These are phyloP conservation scores for Apophysomyces variabilis DNA, from an alignment of 371 early-diverging fungal species.

Conservation along the genomic window DNA sequence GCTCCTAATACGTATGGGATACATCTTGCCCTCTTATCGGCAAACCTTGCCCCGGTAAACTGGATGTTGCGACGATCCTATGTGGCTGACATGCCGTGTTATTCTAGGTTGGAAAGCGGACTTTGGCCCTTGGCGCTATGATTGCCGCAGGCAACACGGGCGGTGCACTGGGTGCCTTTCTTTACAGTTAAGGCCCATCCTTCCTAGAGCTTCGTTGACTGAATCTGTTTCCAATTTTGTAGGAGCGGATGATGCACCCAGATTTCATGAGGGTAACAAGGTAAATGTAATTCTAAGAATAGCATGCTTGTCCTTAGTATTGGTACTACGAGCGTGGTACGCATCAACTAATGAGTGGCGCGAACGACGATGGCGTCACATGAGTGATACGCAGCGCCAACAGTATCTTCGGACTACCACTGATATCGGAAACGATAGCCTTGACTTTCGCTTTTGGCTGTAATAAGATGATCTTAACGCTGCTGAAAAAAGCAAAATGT, in stretches of 20 bases:
- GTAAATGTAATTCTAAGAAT: constrained; percentile 34
- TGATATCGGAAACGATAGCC: constrained; percentile 26
- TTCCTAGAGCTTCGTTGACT: neutral
- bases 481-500: too few relatives aligned
- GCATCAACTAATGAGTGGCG: constrained; percentile 30
- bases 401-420: constrained; percentile 31
- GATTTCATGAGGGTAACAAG: constrained; percentile 42
- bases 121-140: constrained; percentile 46
- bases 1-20: constrained; percentile 53
- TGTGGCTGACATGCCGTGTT: neutral
- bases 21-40: constrained; percentile 52
- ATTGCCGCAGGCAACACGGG: constrained; percentile 47
- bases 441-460: constrained; percentile 34
- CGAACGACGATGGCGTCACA: constrained; percentile 31
- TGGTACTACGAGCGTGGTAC: constrained; percentile 30
- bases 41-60: constrained; percentile 44
- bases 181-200: constrained; percentile 21
- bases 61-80: neutral
- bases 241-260: constrained; percentile 42
- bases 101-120: constrained; percentile 43
- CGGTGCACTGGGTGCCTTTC: constrained; percentile 27
- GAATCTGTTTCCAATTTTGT: neutral
- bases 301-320: constrained; percentile 16
- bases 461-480: neutral
- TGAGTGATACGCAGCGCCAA: constrained; percentile 35